Base-by-base conservation (phyloP, 1,139 yeast species). In the Suhomyces yuchorum region DNA sequence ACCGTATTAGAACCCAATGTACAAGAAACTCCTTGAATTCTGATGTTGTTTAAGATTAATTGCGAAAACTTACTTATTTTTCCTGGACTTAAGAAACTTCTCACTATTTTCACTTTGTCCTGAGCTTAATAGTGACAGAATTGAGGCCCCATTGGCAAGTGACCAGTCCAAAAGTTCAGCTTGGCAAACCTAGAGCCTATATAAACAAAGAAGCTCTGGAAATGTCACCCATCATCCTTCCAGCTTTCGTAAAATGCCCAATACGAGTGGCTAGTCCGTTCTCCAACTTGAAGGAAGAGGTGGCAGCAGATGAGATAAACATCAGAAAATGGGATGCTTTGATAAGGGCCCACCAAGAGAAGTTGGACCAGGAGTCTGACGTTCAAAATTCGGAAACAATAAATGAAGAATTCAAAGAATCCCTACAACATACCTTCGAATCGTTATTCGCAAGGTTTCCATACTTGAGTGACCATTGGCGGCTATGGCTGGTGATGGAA, bases 401-500 rank as follows among this genome's bases (percentile, higher is more conserved):
- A 12, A 46, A 57, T 19, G 35, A 49, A 6, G 63, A 58, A 15
- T 60, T 67, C 44, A 68, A 67, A 47, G 37, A 32, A 11, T 23
- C 42, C n/a, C 58, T 65, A 0, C 42, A 55, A 30, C 18, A 37
- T 4, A 18, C 47, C 0, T 47, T 47, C 30, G 36, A 40, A 6
- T 19, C 68, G 19, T 60, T 84, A 4, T 61, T 85, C 23, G 53
- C 66, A 0, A 63, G 78, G 44, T 85, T 77, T 55, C 92, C 92
- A 0, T 73, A 79, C 50, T 65, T 82, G 37, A 70, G 74, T n/a
- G 76, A 73, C 4, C 77, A 78, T 55, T 86, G 93, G 92, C 81
- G 78, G 59, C 71, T 74, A 48, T 83, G 75, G 60, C 78, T 77
- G 52, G 71, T 82, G 0, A 59, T 84, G 3, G 80, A 75, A 48